phyloP scores from a whole-genome alignment of 768 basidiomycete genomes.

The Boletus tomentosulus region DNA sequence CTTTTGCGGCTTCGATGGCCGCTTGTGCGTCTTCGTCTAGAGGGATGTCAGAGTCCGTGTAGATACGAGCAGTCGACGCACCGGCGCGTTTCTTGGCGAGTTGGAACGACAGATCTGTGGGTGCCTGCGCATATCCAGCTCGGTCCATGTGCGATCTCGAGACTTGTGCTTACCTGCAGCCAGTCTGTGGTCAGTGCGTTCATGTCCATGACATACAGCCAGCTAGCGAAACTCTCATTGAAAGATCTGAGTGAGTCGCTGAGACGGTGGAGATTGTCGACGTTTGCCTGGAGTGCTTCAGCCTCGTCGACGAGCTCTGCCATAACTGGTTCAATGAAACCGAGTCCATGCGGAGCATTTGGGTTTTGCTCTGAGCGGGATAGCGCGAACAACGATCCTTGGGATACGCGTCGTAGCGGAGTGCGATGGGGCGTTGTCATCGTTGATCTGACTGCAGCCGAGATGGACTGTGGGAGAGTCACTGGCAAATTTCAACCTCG shows the following conservation, averaged over 20 bases:
- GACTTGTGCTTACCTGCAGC: conserved; percentile 55
- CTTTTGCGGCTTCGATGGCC: conserved; percentile 50
- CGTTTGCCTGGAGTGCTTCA: conserved; percentile 71
- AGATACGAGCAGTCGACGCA: conserved; percentile 22
- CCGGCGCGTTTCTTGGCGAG: conserved; percentile 60
- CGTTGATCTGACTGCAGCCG: neutral
- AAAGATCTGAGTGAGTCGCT: conserved; percentile 76
- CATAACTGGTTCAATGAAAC: conserved; percentile 81
- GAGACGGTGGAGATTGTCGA: conserved; percentile 66
- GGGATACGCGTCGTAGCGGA: conserved; percentile 85
- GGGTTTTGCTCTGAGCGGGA: conserved; percentile 67
- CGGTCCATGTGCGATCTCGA: neutral
- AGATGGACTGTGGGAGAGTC: conserved; percentile 7
- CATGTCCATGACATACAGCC: conserved; percentile 91
- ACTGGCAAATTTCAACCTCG: conserved; percentile 5
- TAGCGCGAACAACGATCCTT: conserved; percentile 83
- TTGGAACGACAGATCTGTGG: conserved; percentile 54
- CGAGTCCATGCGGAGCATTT: conserved; percentile 78
- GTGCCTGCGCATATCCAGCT: conserved; percentile 41
- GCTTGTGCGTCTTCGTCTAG: conserved; percentile 55
- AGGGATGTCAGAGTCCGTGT: neutral
- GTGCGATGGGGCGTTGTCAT: conserved; percentile 56
- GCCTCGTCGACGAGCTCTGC: conserved; percentile 87
- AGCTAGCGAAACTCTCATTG: conserved; percentile 92
- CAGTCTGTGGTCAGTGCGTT: conserved; percentile 92